phyloP scores from a whole-genome alignment of 306 rosid genomes.

The Ceratonia siliqua region DNA sequence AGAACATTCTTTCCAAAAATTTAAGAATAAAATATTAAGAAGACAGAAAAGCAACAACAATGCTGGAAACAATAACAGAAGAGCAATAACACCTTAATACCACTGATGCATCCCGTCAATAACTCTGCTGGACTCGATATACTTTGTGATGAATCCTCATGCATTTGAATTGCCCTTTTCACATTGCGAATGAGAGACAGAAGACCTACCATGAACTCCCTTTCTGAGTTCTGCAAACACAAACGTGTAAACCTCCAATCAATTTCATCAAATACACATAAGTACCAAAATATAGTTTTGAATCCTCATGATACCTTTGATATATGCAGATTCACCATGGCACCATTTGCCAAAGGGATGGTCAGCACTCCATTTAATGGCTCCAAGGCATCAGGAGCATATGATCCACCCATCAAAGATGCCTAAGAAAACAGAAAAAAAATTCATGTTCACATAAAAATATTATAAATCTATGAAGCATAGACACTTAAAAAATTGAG shows the following conservation, averaged over 20 bases:
- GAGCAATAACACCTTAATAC: conserved; percentile 58
- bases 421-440: conserved; percentile 51
- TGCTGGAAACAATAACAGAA: not conserved
- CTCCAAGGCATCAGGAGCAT: conserved; percentile 54
- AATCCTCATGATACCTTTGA: conserved; percentile 62
- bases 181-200: conserved; percentile 59
- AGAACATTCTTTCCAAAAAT: not conserved
- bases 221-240: conserved; percentile 65
- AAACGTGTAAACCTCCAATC: conserved; percentile 28
- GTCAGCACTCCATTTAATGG: conserved; percentile 70
- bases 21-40: conserved; percentile 4
- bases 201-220: conserved; percentile 55
- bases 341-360: conserved; percentile 63
- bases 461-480: too few relatives aligned
- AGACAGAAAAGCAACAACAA: conserved; percentile 20
- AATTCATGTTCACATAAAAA: conserved; percentile 28
- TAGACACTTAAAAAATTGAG: too few relatives aligned
- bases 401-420: conserved; percentile 87
- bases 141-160: conserved; percentile 58
- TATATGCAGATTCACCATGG: conserved; percentile 58
- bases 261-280: conserved; percentile 26
- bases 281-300: conserved; percentile 9
- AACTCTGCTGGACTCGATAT: conserved; percentile 67
- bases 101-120: conserved; percentile 67
- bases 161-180: conserved; percentile 68